A percentile compares a stretch with the other conserved stretches of the same genome.
Evolutionary conservation across 345 rosid genomes (phyloP).

Genomic region (Salix udensis): DNA sequence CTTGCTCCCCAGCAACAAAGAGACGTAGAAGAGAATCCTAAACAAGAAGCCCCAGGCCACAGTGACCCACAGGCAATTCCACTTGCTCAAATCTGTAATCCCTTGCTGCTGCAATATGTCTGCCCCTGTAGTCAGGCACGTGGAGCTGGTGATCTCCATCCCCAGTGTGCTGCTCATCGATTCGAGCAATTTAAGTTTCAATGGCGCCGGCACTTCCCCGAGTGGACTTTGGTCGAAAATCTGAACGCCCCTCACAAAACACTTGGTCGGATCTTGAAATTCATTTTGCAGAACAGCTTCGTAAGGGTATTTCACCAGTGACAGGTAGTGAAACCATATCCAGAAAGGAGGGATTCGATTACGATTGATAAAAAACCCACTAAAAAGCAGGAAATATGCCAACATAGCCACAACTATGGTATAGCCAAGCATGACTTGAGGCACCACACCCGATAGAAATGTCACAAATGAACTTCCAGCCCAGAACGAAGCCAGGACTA

Average conservation of each 20-base stretch:
- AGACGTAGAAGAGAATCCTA: constrained; percentile 72
- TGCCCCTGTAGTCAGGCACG: constrained; percentile 73
- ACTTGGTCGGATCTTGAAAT: constrained; percentile 58
- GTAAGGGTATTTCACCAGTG: constrained; percentile 82
- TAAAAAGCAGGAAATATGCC: constrained; percentile 87
- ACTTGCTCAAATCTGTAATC: constrained; percentile 62
- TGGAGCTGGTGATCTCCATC: constrained; percentile 55
- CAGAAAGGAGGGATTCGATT: constrained; percentile 79
- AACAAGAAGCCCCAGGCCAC: constrained; percentile 91
- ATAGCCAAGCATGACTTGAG: constrained; percentile 95
- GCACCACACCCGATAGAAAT: constrained; percentile 83
- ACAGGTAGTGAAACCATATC: constrained; percentile 97
- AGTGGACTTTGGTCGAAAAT: constrained; percentile 85
- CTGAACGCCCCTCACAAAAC: constrained; percentile 75
- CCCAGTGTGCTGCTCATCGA: constrained; percentile 55
- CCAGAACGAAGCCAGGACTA: constrained; percentile 83
- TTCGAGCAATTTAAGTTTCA: constrained; percentile 51
- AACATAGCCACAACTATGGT: constrained; percentile 80
- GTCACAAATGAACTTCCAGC: constrained; percentile 93
- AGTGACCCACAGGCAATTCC: constrained; percentile 77
- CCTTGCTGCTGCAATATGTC: constrained; percentile 69
- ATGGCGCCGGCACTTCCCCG: constrained; percentile 36
- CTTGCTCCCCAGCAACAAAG: constrained; percentile 82
- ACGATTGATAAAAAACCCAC: constrained; percentile 90
- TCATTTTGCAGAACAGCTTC: constrained; percentile 85